Evolutionary conservation across 306 rosid genomes (phyloP), one percentile per base, ranked within the genome.

Genomic region (Vigna unguiculata): DNA sequence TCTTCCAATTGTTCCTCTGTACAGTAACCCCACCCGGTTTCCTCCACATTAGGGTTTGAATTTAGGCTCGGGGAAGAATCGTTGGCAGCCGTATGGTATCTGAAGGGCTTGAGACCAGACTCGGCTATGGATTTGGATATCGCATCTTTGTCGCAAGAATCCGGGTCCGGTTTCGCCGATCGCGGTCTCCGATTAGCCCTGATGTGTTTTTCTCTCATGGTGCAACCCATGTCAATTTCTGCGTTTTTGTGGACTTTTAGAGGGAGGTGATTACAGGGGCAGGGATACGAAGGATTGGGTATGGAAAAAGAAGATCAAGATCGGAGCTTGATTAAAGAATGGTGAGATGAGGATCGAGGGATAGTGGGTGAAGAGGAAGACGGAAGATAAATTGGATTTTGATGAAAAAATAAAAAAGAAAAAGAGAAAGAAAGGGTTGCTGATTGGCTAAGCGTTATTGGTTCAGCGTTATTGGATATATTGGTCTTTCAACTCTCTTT

Each of bases 1-100:
- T 90, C 93, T 80, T 95, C 98, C 69, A 95, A 79, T 72, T 95
- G 98, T 43, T 95, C 98, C 78, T 95, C 98, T 0, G 96, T 92
- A 82, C 98, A 92, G 78, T 89, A 91, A 17, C 95, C 95, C 95
- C 96, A 94, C 12, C 92, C 96, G 1, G 87, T 59, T 66, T 90
- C 97, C 21, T 92, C 97, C 2, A 19, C 30, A 41, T 72, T 83
- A 41, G 87, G 78, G 78, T 73, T 67, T 1, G 84, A 32, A 52
- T 40, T 81, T n/a, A 82, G 88, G 68, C 45, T 83, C 63, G 67
- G 88, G 15, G 72, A 54, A 19, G 86, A 73, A 74, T 88, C 89
- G 16, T 34, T 51, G 11, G 58, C 57, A 75, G 80, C 80, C 69
- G 75, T 43, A 61, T 86, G 86, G 54, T 79, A 83, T 49, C 80